Evolutionary conservation across 345 rosid species (phyloP).

Genomic region (Eucalyptus tenuipes): DNA sequence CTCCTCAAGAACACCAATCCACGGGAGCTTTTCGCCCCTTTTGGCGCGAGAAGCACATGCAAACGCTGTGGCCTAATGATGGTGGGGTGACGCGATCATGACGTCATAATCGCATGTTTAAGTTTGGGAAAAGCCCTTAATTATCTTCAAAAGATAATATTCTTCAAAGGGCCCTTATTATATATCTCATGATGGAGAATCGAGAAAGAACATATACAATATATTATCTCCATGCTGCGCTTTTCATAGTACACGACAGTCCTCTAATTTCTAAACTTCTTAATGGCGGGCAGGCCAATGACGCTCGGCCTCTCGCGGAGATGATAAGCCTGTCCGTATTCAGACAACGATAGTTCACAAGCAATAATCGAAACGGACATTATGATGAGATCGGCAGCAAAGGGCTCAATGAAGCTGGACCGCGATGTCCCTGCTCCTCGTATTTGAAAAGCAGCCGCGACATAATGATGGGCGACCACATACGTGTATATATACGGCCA

Average conservation of each 20-base stretch:
- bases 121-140: background rate
- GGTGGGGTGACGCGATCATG: background rate
- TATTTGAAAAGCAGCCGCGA: background rate
- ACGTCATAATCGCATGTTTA: background rate
- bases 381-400: background rate
- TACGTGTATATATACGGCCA: background rate
- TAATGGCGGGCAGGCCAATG: background rate
- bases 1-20: background rate
- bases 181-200: background rate
- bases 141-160: accelerated
- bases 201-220: background rate
- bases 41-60: background rate
- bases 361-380: background rate
- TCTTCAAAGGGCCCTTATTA: background rate
- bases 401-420: background rate
- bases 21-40: background rate
- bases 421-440: background rate
- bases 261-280: background rate
- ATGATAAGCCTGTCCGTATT: background rate
- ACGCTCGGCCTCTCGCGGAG: background rate
- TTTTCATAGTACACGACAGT: background rate
- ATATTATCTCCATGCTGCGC: background rate
- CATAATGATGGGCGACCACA: background rate
- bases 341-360: background rate
- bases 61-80: background rate